Base-by-base conservation (phyloP, 495 filamentous ascomycete genomes). In the Thozetella sp. region DNA sequence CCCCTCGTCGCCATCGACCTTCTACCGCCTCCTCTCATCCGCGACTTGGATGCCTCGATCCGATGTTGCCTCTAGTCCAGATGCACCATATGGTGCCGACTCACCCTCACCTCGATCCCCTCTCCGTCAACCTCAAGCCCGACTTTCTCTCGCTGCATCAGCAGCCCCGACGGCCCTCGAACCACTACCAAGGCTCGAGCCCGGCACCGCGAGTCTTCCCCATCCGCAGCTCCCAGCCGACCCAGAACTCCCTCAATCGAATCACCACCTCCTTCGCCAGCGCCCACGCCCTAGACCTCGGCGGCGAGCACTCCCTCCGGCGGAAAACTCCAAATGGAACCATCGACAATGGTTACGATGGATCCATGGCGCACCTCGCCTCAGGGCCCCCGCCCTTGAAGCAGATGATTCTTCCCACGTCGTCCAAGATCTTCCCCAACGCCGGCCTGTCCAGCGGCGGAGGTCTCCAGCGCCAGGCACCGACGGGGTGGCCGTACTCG, bases 261-360 rank as follows among this genome's bases (percentile, higher is more conserved):
- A 66, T 67, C 37, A 66, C 63, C n/a, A 64, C 67, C 27, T 56
- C 61, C 24, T 68, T 74, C 55, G 66, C 70, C 40, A 70, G 68
- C 57, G 55, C 73, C 63, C 72, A 72, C 64, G 61, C 65, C 25
- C 64, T 70, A 30, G 78, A 80, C 1, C 64, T 71, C 64, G 64
- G 71, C 19, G 61, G 63, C 27, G 93, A 97, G 73, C 87, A 98
- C 73, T 89, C 92, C 55, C 80, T 99, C 43, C 84, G 95, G 61
- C 86, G 95, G 51, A 99, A 99, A 70, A 98, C 95, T 10, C 95
- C 95, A 11, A 96, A 89, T 64, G 95, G 95, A 22, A 97, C 93
- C 20, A 83, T 99, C 56, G 90, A 93, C 54, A 93, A 91, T 57
- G 94, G 93, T 15, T 99, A 99, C 68, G 94, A 98, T 83, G 94